Percentiles rank a stretch among this genome's conserved stretches.
Conservation (phyloP, 768 basidiomycete species). For the Lactarius hatsudake region DNA sequence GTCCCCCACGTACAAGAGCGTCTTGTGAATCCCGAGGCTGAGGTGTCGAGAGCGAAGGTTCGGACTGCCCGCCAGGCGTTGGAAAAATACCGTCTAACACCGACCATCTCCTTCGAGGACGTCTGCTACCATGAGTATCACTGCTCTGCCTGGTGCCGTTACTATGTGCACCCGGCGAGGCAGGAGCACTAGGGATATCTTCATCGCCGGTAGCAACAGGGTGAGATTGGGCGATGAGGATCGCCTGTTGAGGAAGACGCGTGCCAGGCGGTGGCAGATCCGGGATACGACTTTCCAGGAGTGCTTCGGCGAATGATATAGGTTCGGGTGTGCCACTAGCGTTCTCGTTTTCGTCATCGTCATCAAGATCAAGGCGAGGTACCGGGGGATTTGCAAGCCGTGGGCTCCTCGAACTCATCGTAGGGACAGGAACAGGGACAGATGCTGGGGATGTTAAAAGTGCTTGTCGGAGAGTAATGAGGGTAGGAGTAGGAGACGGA, state of each 20-base stretch:
- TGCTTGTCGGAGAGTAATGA: conserved; percentile 65
- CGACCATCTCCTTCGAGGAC: conserved; percentile 70
- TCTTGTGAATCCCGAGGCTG: conserved; percentile 11
- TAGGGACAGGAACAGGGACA: conserved; percentile 17
- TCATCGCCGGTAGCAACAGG: conserved; percentile 42
- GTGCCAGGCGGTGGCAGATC: conserved; percentile 70
- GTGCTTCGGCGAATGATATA: conserved; percentile 69
- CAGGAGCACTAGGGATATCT: conserved; percentile 43
- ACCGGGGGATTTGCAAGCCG: conserved; percentile 23
- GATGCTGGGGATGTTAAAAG: conserved; percentile 47
- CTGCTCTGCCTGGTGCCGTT: conserved; percentile 23
- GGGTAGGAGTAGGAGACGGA: conserved; percentile 60
- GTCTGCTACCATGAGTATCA: conserved; percentile 33
- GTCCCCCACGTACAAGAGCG: neutral
- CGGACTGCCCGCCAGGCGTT: conserved; percentile 30
- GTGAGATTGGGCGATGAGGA: conserved; percentile 52
- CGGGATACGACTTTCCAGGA: conserved; percentile 77
- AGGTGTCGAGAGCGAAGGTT: neutral
- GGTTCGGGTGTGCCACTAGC: conserved; percentile 41
- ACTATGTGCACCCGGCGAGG: conserved; percentile 44
- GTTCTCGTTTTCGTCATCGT: conserved; percentile 26
- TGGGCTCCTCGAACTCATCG: conserved; percentile 16
- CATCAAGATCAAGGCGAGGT: conserved; percentile 38
- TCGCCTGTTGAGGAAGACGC: conserved; percentile 62
- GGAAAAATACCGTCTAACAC: conserved; percentile 51